Evolutionary conservation across 2,329 filamentous ascomycete species (phyloP), one percentile per base, ranked within the genome.

Genomic region (Beauveria scarabaeidicola): DNA sequence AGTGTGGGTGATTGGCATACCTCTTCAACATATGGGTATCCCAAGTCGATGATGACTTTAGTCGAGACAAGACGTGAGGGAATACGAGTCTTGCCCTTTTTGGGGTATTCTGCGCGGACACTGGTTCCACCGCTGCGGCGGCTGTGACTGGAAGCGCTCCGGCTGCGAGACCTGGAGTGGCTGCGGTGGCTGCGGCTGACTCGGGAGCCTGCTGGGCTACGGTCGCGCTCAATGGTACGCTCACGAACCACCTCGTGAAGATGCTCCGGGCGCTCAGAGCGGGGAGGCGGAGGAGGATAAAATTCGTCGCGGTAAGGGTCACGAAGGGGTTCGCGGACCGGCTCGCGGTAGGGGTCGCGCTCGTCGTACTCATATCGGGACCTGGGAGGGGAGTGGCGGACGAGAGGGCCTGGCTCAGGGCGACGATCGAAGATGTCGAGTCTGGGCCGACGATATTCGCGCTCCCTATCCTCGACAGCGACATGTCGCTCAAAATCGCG

Each of bases 81-180:
- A 71, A 97, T 91, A 66, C 89, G 85, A 15, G 92, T 97, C 80
- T 92, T 96, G 67, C 92, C 92, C 72, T 88, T 91, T 75, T 89
- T 89, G 10, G 88, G 88, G 64, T 89, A 90, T 60, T 86, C 81
- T 72, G 76, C 83, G 67, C 76, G 79, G n/a, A 79, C 71, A 10
- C 78, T 78, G 2, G 79, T 81, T 25, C 77, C 77, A 21, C 76
- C 77, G 60, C 72, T 77, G 62, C 74, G 79, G 67, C 77, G 79
- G n/a, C 73, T 76, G 6, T 77, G 79, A 17, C 73, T 76, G 5
- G 74, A 77, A 59, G 73, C 75, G 1, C 74, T 77, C 11, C 76
- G 76, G 63, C 74, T 76, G 58, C 65, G 64, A 43, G 64, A 69
- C 55, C 67, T 72, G 62, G 66, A 68, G 17, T 56, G 52, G 64